Evolutionary conservation across 495 filamentous ascomycete species (phyloP), one percentile per base, ranked within the genome.

Genomic region (Aspergillus homomorphus): DNA sequence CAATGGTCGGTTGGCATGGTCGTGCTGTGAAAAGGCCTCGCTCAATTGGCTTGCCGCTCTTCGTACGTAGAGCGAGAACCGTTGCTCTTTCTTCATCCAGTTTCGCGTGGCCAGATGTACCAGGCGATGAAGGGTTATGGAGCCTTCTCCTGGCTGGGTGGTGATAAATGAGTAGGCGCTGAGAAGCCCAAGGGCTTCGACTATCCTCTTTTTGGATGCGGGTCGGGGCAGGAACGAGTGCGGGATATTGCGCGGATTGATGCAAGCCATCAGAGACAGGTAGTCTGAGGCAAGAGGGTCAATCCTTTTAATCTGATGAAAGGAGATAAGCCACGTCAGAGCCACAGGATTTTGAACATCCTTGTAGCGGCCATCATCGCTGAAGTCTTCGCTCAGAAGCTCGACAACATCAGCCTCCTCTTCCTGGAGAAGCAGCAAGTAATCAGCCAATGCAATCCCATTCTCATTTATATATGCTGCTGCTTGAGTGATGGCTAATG

Each of bases 321-420:
- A 80, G 0, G 80, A 82, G 3, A 81, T 74, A 1, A 79, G 66
- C 82, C 79, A 85, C 0, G 82, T 86, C 1, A 68, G 71, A 0
- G 77, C 79, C 1, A 85, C 71, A 9, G 82, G 69, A 57, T 83
- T 85, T 19, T 75, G 66, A 21, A 64, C 70, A 12, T 67, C 71
- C 4, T 28, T 43, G 53, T 83, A 80, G 50, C 78, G 64, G 10
- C 69, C 61, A 6, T 72, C 60, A 49, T 82, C 78, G 2, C 72
- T 63, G 48, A 82, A 86, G 4, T 81, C 79, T 62, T 73, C 62
- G 56, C 74, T 80, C 15, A 84, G 59, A 4, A 84, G 62, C 22
- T 69, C 64, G 8, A 48, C 3, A 57, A 58, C 26, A 15, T 73
- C 65, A 41, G 75, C 48, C 18, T 80, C 73, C 16, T 72, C 69